phyloP scores from a whole-genome alignment of 1,284 basidiomycete genomes.

The Sphaerobolus stellatus region DNA sequence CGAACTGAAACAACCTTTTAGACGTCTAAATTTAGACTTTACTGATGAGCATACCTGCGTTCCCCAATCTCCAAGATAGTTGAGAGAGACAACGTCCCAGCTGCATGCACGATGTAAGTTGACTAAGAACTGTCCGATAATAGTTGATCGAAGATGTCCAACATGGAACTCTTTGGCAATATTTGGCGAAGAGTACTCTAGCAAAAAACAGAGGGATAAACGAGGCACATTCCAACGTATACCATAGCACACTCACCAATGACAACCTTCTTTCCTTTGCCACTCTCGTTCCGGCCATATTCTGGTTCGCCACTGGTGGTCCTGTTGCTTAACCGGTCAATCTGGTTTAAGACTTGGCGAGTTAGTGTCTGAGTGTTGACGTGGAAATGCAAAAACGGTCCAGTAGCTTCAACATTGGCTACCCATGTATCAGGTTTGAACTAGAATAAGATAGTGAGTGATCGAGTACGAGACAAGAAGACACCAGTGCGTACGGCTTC shows the following conservation, averaged over 20 bases:
- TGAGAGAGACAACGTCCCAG: conserved; percentile 89
- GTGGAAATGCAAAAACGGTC: conserved; percentile 83
- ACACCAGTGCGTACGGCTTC: conserved; percentile 52
- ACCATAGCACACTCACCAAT: conserved; percentile 38
- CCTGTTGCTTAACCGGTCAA: conserved; percentile 71
- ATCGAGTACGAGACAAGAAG: neutral
- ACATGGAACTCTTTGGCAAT: conserved; percentile 99
- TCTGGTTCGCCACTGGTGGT: conserved; percentile 53
- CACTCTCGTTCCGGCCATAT: conserved; percentile 76
- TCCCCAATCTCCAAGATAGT: conserved; percentile 96
- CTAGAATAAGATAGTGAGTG: conserved; percentile 33
- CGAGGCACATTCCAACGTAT: neutral
- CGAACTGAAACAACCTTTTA: conserved; percentile 49
- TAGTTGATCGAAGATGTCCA: conserved; percentile 94
- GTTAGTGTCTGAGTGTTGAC: conserved; percentile 72
- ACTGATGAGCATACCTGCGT: conserved; percentile 63
- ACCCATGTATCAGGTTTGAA: conserved; percentile 71
- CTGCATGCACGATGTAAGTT: conserved; percentile 93
- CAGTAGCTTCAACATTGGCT: conserved; percentile 64
- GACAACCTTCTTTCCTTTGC: conserved; percentile 76
- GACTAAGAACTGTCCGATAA: conserved; percentile 92
- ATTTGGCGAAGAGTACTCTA: conserved; percentile 94
- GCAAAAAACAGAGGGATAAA: neutral
- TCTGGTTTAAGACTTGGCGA: conserved; percentile 77
- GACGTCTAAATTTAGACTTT: neutral